A percentile compares a stretch with the other conserved stretches of the same genome.
These are phyloP conservation scores for Tulasnella sp. DNA, from an alignment of 768 basidiomycete genomes.

Conservation along the genomic window DNA sequence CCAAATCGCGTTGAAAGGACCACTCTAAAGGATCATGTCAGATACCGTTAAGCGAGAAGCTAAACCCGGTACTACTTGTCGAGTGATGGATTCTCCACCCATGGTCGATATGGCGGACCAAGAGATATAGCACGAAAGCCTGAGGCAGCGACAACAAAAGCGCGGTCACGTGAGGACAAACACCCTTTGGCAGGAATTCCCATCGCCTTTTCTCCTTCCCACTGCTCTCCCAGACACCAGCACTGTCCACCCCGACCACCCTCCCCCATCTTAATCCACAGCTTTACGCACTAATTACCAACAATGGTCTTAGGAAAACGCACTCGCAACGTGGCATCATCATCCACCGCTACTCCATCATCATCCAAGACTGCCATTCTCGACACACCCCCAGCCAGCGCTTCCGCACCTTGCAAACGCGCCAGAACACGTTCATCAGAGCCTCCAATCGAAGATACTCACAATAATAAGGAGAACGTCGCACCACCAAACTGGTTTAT, in stretches of 20 bases:
- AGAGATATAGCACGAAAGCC: not conserved
- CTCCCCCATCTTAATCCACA: not conserved
- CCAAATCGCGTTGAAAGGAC: not conserved
- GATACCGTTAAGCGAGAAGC: not conserved
- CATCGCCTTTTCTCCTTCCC: not conserved
- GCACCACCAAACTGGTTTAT: slow-evolving; percentile 14
- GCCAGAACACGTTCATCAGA: slow-evolving; percentile 16
- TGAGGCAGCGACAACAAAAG: not conserved
- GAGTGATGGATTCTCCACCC: not conserved
- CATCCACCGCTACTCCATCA: slow-evolving; percentile 6
- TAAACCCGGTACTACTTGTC: not conserved
- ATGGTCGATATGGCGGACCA: not conserved
- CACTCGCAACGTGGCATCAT: not conserved
- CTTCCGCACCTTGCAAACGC: slow-evolving; percentile 12
- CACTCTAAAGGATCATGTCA: not conserved
- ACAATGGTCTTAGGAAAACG: slow-evolving; percentile 19
- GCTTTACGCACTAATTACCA: not conserved
- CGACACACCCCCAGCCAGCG: slow-evolving; percentile 2
- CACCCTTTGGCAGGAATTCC: not conserved
- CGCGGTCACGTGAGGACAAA: not conserved
- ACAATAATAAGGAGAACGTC: slow-evolving; percentile 14
- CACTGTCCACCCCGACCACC: not conserved
- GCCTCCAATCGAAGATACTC: not conserved
- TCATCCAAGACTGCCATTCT: not conserved
- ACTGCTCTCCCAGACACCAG: not conserved